Conservation (phyloP, 2,329 filamentous ascomycete species). For the Fusarium haematococcum region DNA sequence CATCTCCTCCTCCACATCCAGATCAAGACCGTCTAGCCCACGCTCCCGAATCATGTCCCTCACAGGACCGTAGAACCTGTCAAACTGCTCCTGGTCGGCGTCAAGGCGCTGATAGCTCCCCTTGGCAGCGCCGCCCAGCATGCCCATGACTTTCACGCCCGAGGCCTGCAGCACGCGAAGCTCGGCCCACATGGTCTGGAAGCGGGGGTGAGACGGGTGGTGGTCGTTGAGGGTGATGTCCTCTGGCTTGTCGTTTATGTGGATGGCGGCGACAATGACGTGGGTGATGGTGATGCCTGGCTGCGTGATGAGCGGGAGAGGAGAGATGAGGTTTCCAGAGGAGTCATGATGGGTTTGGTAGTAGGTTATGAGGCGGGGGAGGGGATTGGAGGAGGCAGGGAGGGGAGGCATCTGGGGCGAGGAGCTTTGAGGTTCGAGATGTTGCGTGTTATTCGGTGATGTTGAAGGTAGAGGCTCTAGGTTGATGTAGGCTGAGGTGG, state of each 20-base stretch:
- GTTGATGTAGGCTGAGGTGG: constrained; percentile 22
- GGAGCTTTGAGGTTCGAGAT: background rate
- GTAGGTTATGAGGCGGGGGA: constrained; percentile 64
- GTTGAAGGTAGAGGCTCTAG: constrained; percentile 1
- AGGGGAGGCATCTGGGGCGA: constrained; percentile 48
- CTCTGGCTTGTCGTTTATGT: constrained; percentile 76
- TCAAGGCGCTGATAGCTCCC: constrained; percentile 75
- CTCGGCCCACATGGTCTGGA: constrained; percentile 82
- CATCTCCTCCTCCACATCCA: constrained; percentile 85
- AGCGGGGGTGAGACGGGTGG: constrained; percentile 73
- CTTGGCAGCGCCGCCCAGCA: constrained; percentile 87
- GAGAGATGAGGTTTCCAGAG: constrained; percentile 59
- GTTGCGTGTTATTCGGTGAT: background rate
- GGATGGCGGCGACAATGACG: constrained; percentile 87
- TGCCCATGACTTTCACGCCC: constrained; percentile 84
- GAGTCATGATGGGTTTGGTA: constrained; percentile 67
- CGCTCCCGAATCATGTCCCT: constrained; percentile 71
- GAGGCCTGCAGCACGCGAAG: constrained; percentile 75
- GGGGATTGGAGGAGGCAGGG: constrained; percentile 42
- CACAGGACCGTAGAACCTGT: constrained; percentile 79
- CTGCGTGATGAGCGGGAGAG: constrained; percentile 64
- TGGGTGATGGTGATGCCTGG: constrained; percentile 73
- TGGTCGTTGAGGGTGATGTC: constrained; percentile 86
- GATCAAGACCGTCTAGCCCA: constrained; percentile 76
- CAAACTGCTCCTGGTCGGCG: constrained; percentile 70